Conservation (phyloP, 2,329 filamentous ascomycete genomes). For the Ploettnerulaceae sp. region DNA sequence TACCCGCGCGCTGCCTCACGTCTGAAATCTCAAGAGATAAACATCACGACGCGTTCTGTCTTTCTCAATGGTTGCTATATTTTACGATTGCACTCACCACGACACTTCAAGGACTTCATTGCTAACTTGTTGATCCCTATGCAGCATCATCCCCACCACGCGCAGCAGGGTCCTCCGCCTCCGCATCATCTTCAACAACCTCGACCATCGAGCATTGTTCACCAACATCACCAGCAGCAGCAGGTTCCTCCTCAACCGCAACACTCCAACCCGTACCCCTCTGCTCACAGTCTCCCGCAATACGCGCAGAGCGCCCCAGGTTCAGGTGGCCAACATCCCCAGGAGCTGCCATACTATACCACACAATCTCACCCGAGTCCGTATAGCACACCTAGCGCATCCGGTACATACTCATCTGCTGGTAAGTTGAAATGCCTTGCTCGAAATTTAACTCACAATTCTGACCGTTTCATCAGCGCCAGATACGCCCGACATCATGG, state of each 20-base stretch:
- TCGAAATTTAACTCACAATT: slow-evolving; percentile 11
- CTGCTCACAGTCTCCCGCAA: slow-evolving; percentile 59
- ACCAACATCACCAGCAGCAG: slow-evolving; percentile 65
- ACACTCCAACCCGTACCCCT: slow-evolving; percentile 63
- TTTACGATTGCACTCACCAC: slow-evolving; percentile 26
- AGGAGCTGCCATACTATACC: slow-evolving; percentile 75
- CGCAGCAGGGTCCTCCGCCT: slow-evolving; percentile 67
- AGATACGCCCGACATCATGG: slow-evolving; percentile 64
- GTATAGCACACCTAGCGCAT: slow-evolving; percentile 77
- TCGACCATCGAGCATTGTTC: slow-evolving; percentile 66
- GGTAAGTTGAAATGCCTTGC: slow-evolving; percentile 46
- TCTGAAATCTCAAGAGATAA: slow-evolving; percentile 29
- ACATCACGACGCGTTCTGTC: slow-evolving; percentile 32
- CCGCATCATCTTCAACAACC: slow-evolving; percentile 63
- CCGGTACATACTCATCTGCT: slow-evolving; percentile 81
- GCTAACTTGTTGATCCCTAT: slow-evolving; percentile 31
- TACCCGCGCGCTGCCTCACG: slow-evolving; percentile 26
- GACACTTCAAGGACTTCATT: slow-evolving; percentile 15
- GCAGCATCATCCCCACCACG: slow-evolving; percentile 73
- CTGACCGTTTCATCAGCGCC: slow-evolving; percentile 24
- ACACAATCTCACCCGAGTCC: slow-evolving; percentile 63
- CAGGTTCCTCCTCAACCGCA: slow-evolving; percentile 52
- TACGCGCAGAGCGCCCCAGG: slow-evolving; percentile 65
- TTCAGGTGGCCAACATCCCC: slow-evolving; percentile 53
- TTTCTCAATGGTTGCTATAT: slow-evolving; percentile 34